Conservation (phyloP, 2,329 filamentous ascomycete species). For the Peltaster fructicola region DNA sequence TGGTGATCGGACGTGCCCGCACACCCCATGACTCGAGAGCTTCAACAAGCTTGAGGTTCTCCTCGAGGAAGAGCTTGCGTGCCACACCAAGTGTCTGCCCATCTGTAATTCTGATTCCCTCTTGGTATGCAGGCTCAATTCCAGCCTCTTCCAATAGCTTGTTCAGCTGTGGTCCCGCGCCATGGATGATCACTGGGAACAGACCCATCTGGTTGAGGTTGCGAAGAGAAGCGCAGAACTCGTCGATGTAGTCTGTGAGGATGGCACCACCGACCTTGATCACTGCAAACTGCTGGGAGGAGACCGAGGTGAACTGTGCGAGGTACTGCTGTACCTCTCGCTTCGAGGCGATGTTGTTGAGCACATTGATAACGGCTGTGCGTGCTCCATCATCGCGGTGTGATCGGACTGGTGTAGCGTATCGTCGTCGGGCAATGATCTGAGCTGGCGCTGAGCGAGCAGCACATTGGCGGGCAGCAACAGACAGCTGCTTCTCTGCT, state of each 20-base stretch:
- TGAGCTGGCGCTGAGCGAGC: constrained; percentile 2
- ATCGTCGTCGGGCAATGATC: constrained; percentile 3
- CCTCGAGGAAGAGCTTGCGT: constrained; percentile 80
- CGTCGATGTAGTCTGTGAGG: constrained; percentile 82
- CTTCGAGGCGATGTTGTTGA: constrained; percentile 93
- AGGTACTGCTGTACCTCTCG: constrained; percentile 94
- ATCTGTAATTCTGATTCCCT: constrained; percentile 90
- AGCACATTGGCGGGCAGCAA: constrained; percentile 1
- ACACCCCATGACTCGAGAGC: constrained; percentile 81
- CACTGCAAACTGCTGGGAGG: constrained; percentile 91
- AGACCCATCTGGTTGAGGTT: constrained; percentile 91
- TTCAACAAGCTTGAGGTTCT: constrained; percentile 85
- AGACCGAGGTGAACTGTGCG: constrained; percentile 90
- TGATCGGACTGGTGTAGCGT: constrained; percentile 17
- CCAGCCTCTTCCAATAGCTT: constrained; percentile 75
- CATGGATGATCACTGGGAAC: constrained; percentile 90
- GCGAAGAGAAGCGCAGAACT: constrained; percentile 71
- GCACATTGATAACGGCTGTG: constrained; percentile 69
- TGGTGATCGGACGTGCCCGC: constrained; percentile 71
- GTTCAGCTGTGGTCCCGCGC: constrained; percentile 88
- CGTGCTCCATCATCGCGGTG: constrained; percentile 40
- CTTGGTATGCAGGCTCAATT: constrained; percentile 88
- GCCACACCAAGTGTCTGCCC: constrained; percentile 85
- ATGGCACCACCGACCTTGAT: constrained; percentile 98
- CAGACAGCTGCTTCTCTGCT: constrained; percentile 2